Evolutionary conservation across 371 early-diverging fungal genomes (phyloP).

Genomic region (Mucor piriformis): DNA sequence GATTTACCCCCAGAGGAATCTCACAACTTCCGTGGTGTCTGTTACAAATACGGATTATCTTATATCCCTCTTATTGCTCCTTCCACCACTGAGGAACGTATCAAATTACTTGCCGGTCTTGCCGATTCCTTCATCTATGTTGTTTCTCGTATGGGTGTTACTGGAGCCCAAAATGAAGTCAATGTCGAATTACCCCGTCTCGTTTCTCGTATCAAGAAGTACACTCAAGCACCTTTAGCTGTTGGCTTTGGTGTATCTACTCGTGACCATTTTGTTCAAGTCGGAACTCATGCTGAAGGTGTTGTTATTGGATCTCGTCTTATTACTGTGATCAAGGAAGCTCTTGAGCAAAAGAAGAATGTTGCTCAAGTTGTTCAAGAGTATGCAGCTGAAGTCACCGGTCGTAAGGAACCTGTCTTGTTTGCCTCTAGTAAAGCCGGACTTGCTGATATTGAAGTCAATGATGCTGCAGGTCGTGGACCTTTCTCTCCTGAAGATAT

Average conservation of each 20-base stretch:
- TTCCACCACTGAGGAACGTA: conserved; percentile 84
- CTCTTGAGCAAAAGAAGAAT: conserved; percentile 50
- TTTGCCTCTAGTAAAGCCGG: conserved; percentile 27
- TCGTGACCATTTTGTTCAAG: conserved; percentile 82
- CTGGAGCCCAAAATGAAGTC: conserved; percentile 76
- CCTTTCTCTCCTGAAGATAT: conserved; percentile 30
- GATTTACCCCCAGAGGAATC: conserved; percentile 98
- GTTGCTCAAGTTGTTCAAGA: conserved; percentile 59
- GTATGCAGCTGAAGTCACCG: conserved; percentile 67
- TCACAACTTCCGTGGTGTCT: conserved; percentile 75
- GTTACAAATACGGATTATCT: conserved; percentile 76
- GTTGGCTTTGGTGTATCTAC: conserved; percentile 97
- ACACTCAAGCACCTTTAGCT: conserved; percentile 83
- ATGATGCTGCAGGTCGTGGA: conserved; percentile 30
- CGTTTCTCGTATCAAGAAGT: conserved; percentile 76
- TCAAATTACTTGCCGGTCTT: conserved; percentile 74
- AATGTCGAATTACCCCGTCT: conserved; percentile 72
- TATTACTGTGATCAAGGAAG: conserved; percentile 75
- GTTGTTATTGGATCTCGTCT: conserved; percentile 94
- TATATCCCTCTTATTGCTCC: conserved; percentile 96
- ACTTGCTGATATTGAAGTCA: conserved; percentile 42
- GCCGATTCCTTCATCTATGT: conserved; percentile 95
- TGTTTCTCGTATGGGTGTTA: conserved; percentile 92
- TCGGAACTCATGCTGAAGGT: conserved; percentile 89
- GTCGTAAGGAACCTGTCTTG: conserved; percentile 47